Evolutionary conservation across 345 rosid genomes (phyloP).

Genomic region (Cardamine chenopodiifolia): DNA sequence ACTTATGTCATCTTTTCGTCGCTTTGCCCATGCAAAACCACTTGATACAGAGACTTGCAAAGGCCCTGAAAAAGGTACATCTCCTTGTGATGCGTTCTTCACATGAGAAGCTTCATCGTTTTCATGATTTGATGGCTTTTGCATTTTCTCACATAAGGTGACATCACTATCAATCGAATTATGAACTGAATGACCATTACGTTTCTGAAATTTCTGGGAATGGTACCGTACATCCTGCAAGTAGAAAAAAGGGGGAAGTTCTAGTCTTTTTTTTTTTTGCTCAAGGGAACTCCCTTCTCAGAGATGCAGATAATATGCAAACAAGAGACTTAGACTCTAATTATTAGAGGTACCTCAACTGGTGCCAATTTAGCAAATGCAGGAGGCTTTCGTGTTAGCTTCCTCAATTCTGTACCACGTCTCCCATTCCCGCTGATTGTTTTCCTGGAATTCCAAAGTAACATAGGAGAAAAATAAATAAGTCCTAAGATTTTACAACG

Average conservation of each 20-base stretch:
- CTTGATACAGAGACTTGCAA: constrained; percentile 87
- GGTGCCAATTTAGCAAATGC: constrained; percentile 68
- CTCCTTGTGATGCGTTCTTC: constrained; percentile 88
- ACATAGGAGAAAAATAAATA: background rate
- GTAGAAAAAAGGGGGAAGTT: constrained; percentile 13
- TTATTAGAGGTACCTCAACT: constrained; percentile 54
- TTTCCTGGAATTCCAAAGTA: constrained; percentile 61
- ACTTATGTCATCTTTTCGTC: constrained; percentile 58
- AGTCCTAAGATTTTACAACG: background rate
- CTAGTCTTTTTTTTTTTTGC: background rate
- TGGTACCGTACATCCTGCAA: constrained; percentile 56
- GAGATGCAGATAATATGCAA: background rate
- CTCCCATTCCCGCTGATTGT: constrained; percentile 61
- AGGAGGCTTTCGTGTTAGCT: constrained; percentile 60
- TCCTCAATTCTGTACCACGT: constrained; percentile 69
- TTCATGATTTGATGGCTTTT: constrained; percentile 55
- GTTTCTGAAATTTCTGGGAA: constrained; percentile 41
- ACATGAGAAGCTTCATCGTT: constrained; percentile 65
- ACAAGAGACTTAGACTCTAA: constrained; percentile 15
- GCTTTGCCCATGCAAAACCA: constrained; percentile 96
- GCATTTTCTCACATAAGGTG: constrained; percentile 48
- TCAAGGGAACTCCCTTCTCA: background rate
- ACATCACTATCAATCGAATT: constrained; percentile 38
- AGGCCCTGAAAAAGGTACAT: constrained; percentile 89
- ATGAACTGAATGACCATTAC: constrained; percentile 42